Base-by-base conservation (phyloP, 2,329 filamentous ascomycete species). In the Zymoseptoria tritici region DNA sequence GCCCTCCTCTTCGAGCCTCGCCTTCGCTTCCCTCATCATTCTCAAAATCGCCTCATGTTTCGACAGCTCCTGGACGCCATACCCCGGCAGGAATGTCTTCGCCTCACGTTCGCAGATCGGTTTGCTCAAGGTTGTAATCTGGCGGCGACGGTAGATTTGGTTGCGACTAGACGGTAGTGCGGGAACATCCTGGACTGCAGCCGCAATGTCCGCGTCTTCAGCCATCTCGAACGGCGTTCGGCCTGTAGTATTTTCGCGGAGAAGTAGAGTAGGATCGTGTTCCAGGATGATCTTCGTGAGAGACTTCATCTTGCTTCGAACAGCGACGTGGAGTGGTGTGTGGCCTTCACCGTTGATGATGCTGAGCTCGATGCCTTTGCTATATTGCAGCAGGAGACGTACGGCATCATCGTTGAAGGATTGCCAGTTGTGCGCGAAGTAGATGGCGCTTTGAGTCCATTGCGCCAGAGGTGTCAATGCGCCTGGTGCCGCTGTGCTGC, bases 231-330 rank as follows among this genome's bases (percentile, higher is more conserved):
- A 79, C 0, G 90, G 87, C 0, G 89, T 94, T 16, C 83, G 81
- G 1, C 90, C 90, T 0, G 88, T 88, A 0, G 88, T 84, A 65
- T 92, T 92, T 71, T 94, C 90, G 21, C 85, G 82, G 65, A 83
- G 80, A 0, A 91, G 75, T 1, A 91, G 77, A 24, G 79, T 77
- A 0, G 86, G 83, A 19, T 82, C 78, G 64, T 76, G 76, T 9
- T 81, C 75, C 9, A 91, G 73, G 57, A 78, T 71, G 4, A 88
- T 74, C 13, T 89, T 72, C 55, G 76, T 71, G 2, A 89, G 67
- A 2, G 76, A 67, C 13, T 76, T 72, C 1, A 81, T 65, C 42
- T 68, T 69, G 7, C 76, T 64, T 7, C 72, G 70, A 20, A 85
- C 78, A 9, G 81, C 78, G 0, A 78, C 80, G 67, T 90, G 87